Conservation (phyloP, 306 rosid genomes). For the Sicyos baderoa region DNA sequence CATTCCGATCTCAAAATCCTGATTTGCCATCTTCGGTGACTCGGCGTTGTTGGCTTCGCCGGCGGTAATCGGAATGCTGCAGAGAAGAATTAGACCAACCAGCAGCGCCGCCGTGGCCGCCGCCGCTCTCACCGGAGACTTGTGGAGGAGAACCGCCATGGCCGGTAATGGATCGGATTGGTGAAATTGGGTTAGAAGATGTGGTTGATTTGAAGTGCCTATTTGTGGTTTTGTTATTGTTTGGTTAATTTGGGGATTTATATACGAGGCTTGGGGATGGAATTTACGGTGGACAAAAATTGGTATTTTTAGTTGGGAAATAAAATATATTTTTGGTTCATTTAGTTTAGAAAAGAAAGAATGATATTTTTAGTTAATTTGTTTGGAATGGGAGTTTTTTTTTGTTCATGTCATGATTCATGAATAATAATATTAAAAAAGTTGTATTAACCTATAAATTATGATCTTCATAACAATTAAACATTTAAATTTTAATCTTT, state of each 20-base stretch:
- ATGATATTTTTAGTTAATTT: too few species aligned
- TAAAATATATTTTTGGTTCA: not conserved
- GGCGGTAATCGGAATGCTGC: not conserved
- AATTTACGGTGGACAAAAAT: not conserved
- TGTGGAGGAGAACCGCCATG: slow-evolving; percentile 6
- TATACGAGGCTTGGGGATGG: slow-evolving; percentile 1
- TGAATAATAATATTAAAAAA: too few species aligned
- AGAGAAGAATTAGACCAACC: not conserved
- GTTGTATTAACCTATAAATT: too few species aligned
- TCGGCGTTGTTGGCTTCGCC: too few species aligned
- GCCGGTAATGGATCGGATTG: not conserved
- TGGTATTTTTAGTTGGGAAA: not conserved
- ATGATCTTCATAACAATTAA: too few species aligned
- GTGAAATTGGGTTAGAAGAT: not conserved
- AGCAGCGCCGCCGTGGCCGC: not conserved
- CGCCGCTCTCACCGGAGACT: not conserved
- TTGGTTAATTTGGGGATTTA: not conserved
- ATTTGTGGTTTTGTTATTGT: not conserved
- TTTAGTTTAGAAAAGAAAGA: too few species aligned
- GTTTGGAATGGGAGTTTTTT: too few species aligned
- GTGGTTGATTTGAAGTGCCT: not conserved
- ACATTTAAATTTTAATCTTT: too few species aligned
- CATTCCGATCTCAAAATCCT: slow-evolving; percentile 14
- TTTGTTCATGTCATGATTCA: too few species aligned
- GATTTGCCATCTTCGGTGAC: not conserved